Conservation (phyloP, 257 asterid genomes). For the Solanum corneliomulleri region DNA sequence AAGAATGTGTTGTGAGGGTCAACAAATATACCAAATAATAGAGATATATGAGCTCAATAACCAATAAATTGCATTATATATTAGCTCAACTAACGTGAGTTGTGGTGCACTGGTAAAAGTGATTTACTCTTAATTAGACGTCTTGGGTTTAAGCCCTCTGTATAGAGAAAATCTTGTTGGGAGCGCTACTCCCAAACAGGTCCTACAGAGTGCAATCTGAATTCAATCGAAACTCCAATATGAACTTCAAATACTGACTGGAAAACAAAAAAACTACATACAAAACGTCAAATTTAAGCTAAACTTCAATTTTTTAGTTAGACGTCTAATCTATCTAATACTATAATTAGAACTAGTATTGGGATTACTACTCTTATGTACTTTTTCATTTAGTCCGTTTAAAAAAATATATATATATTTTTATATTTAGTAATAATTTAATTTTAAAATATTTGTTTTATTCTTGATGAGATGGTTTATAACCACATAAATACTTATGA, state of each 20-base stretch:
- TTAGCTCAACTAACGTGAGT: no score
- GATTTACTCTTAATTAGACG: no score
- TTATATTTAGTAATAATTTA: neutral
- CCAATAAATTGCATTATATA: neutral
- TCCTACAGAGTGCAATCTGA: no score
- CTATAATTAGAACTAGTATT: neutral
- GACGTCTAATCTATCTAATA: neutral
- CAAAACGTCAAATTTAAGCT: neutral
- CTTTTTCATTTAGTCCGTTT: neutral
- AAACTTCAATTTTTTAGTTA: neutral
- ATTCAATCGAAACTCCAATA: no score
- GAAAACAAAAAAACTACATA: neutral
- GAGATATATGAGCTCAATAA: neutral
- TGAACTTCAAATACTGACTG: no score
- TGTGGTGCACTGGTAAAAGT: no score
- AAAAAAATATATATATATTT: neutral
- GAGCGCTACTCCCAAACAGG: no score
- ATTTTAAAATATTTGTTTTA: neutral
- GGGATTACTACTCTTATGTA: neutral
- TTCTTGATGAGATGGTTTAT: neutral
- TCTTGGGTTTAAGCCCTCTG: no score
- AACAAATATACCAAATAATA: neutral
- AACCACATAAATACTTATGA: neutral
- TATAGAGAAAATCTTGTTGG: no score
- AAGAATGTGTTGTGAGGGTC: neutral